Base-by-base conservation (phyloP, 2,329 filamentous ascomycete genomes). In the Fusarium ambrosium region DNA sequence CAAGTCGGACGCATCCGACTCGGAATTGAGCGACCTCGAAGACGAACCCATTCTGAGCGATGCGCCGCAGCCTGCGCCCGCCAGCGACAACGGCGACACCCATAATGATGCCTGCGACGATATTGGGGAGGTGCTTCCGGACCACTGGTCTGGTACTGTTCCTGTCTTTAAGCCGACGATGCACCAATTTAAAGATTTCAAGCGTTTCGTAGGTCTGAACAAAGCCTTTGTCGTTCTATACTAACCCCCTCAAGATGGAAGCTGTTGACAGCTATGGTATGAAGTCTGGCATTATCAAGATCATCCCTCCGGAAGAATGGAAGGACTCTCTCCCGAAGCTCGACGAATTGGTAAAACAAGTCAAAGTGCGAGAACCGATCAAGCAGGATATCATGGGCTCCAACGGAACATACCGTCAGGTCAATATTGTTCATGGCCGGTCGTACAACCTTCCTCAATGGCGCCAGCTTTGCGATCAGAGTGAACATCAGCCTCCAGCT, bases 301-400 rank as follows among this genome's bases (percentile, higher is more conserved):
- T 99, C 68, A 93, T 98, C 63, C 95, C 97, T 32, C 97, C 97
- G 1, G 86, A 93, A 79, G 95, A 98, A 90, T 99, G 97, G 97
- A 97, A 90, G 83, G 91, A 95, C 74, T 88, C 91, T 29, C 91
- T 97, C 41, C 94, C 94, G 18, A 87, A 90, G 41, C 90, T 98
- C 72, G 92, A 97, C 80, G 93, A 98, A 79, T 89, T 95, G 61
- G 90, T 99, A 74, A 98, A 98, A 85, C 92, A 93, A 72, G 94
- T 99, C 82, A 93, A 92, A 80, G 95, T 99, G 80, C 96, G 96
- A 84, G 97, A 99, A 76, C 97, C 97, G 4, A 98, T 99, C 82
- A 98, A 95, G 81, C 97, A 99, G 83, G 97, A 99, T 79, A 99
- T 99, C 79, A 96, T 97, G 88, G 97, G 97, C 48, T 95, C 94